These are phyloP conservation scores for Rhodofomes roseus DNA, from an alignment of 1,284 basidiomycete genomes.

Conservation along the genomic window DNA sequence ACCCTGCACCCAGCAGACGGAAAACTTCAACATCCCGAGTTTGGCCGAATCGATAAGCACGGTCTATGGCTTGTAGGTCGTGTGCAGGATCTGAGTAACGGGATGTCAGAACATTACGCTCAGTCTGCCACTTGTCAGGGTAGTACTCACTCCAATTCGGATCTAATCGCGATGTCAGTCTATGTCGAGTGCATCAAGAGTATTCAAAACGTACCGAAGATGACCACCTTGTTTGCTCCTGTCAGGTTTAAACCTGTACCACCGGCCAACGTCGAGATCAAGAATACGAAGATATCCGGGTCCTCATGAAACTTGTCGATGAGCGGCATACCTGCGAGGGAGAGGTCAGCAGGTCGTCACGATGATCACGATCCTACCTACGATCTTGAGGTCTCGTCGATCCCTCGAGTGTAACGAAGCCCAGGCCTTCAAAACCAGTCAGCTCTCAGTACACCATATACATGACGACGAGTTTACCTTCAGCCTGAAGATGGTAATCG, in stretches of 20 bases:
- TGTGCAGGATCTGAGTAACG: conserved; percentile 71
- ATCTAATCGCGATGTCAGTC: conserved; percentile 40
- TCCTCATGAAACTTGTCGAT: conserved; percentile 83
- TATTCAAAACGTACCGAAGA: conserved; percentile 57
- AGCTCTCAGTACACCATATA: background rate
- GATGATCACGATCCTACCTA: conserved; percentile 30
- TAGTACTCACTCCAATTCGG: conserved; percentile 79
- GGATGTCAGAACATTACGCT: background rate
- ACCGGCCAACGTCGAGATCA: conserved; percentile 77
- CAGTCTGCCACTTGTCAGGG: background rate
- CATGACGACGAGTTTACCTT: conserved; percentile 34
- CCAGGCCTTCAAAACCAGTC: conserved; percentile 42
- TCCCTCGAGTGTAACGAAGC: conserved; percentile 73
- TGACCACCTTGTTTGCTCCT: conserved; percentile 81
- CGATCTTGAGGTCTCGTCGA: conserved; percentile 60
- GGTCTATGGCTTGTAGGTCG: conserved; percentile 86
- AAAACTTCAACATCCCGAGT: conserved; percentile 83
- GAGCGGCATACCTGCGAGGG: conserved; percentile 64
- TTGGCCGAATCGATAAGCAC: conserved; percentile 88
- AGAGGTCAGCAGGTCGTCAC: background rate
- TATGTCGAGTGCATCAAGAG: background rate
- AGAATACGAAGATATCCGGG: conserved; percentile 68
- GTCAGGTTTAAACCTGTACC: conserved; percentile 76
- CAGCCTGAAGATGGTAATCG: conserved; percentile 59
- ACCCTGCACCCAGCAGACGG: conserved; percentile 81